Evolutionary conservation across 805 yeast genomes (phyloP), one percentile per base, ranked within the genome.

Genomic region (Ogataea minuta): DNA sequence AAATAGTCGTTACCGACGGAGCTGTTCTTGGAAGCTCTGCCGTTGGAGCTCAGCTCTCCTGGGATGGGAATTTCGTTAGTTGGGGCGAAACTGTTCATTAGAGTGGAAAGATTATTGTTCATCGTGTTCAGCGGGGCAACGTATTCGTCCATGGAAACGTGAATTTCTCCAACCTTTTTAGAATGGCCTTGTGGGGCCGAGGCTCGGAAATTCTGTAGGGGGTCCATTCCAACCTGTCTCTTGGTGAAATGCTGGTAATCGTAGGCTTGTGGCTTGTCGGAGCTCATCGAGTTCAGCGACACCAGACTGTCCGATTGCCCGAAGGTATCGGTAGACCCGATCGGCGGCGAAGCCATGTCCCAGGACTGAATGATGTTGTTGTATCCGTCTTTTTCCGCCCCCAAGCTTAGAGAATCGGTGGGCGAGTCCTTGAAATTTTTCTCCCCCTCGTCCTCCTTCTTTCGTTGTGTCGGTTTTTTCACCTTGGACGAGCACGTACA

Each of bases 71-170:
- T 26, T 6, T n/a, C 24, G 12, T 26, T 20, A 11, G 23, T 11
- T 25, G 30, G n/a, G n/a, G 45, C 53, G 9, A 46, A 38, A 25
- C 27, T 39, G 27, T 31, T 53, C 24, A 63, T 28, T 11, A 63
- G 50, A 23, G 54, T 57, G 26, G 59, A 53, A 34, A 63, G 45
- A 39, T 63, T 55, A 9, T 47, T 52, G 36, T 60, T 62, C 67
- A 63, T 63, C 17, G 63, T 56, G 38, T 62, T 60, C 39, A 63
- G 35, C 9, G 68, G 68, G 21, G 60, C 63, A 12, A 63, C 60
- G 38, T 59, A 64, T 37, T 64, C 68, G 34, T 63, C 65, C 19
- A 62, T 50, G 3, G 67, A 63, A 4, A 62, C 42, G 2, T 57
- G 35, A 4, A 62, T 62, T 42, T 62, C 67, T 9, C 66, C 66